Evolutionary conservation across 1,139 yeast genomes (phyloP).

Genomic region (Pichia sp.): DNA sequence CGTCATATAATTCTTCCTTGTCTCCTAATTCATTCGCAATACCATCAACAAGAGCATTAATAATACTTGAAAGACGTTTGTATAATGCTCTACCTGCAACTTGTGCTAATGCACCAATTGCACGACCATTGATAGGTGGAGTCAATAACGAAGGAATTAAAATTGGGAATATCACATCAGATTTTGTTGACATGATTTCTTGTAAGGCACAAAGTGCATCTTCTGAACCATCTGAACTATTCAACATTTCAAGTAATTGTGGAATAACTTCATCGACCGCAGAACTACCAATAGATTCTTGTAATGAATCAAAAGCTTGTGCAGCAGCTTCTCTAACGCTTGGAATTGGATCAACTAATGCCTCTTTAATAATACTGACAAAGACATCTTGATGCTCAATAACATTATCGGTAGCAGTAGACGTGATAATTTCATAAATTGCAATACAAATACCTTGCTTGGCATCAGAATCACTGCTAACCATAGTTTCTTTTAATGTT

Average conservation of each 20-base stretch:
- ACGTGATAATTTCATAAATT: constrained; percentile 72
- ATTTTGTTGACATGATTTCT: constrained; percentile 87
- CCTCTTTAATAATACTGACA: constrained; percentile 68
- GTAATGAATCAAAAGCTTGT: constrained; percentile 80
- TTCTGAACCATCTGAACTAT: constrained; percentile 54
- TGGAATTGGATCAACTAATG: constrained; percentile 69
- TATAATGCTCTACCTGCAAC: constrained; percentile 86
- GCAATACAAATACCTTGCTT: constrained; percentile 98
- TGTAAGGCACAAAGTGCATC: constrained; percentile 82
- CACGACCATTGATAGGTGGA: constrained; percentile 83
- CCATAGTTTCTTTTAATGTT: constrained; percentile 64
- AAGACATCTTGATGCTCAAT: constrained; percentile 61
- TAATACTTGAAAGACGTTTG: constrained; percentile 63
- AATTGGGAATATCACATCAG: constrained; percentile 91
- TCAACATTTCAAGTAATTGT: constrained; percentile 64
- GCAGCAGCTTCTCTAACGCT: constrained; percentile 90
- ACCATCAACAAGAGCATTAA: constrained; percentile 66
- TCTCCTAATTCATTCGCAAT: constrained; percentile 39
- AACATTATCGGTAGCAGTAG: constrained; percentile 61
- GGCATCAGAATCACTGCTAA: constrained; percentile 64
- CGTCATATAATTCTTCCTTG: constrained; percentile 37
- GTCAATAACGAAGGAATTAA: constrained; percentile 77
- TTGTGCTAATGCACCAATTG: constrained; percentile 81
- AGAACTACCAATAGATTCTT: constrained; percentile 71
- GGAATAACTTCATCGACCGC: constrained; percentile 91